Base-by-base conservation (phyloP, 306 rosid genomes). In the Fagus sylvatica region DNA sequence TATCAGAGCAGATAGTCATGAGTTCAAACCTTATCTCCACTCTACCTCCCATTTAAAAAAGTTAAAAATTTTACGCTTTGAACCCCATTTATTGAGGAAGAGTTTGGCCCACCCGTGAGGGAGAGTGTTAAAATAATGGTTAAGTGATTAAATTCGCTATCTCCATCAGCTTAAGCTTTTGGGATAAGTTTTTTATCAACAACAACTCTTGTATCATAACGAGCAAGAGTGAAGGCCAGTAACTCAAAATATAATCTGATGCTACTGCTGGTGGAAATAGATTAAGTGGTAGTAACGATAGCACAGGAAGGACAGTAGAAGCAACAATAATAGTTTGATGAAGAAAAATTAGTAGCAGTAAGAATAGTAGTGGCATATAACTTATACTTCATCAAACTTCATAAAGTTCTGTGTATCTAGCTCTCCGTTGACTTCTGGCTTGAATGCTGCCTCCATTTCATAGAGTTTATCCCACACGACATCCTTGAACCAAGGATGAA, bases 331-430 rank as follows among this genome's bases (percentile, higher is more conserved):
- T 10, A 1, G n/a, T 55, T 66, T n/a, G 30, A 34, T 62, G 32
- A 53, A 39, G 15, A 57, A 65, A n/a, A 39, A 7, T 12, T 17
- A 65, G 33, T 37, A 39, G 71, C 16, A 68, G 2, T 36, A 70
- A 76, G 53, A 56, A 42, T 4, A 74, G 34, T 28, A 5, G 74
- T n/a, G 55, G 69, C 22, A 76, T 74, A 78, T 69, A 77, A 57
- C 46, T 71, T 75, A 74, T 87, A 95, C 98, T 88, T 95, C 98
- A 79, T 95, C 98, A 89, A 95, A 95, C 87, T 92, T 95, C 98
- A 95, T 95, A 81, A 95, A 95, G 90, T 95, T 95, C 83, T 92
- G 98, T 85, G 98, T 95, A 84, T 95, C 98, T 80, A 95, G 91
- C 87, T 95, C 98, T 73, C 93, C 97, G 16, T 91, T 95, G 73